A percentile compares a stretch with the other conserved stretches of the same genome.
phyloP scores from a whole-genome alignment of 495 filamentous ascomycete species.

The Massariosphaeria phaeospora region DNA sequence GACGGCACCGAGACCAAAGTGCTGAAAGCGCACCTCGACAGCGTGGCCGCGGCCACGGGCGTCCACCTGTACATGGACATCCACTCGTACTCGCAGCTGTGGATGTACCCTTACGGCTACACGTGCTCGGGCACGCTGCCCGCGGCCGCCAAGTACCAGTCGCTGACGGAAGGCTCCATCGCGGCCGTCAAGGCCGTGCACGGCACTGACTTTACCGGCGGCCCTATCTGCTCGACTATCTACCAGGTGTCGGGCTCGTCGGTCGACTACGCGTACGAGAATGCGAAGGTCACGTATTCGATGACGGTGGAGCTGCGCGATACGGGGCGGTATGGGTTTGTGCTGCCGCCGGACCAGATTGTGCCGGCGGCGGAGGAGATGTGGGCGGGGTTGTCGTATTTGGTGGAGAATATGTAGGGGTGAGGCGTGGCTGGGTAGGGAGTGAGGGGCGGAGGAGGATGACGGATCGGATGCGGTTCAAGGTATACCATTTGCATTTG shows the following conservation, averaged over 20 bases:
- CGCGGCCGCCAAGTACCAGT: slow-evolving; percentile 38
- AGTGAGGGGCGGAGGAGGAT: background rate
- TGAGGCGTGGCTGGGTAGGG: too few species aligned
- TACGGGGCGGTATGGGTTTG: slow-evolving; percentile 49
- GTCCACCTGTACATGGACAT: slow-evolving; percentile 59
- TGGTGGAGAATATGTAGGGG: slow-evolving; percentile 46
- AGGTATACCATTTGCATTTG: background rate
- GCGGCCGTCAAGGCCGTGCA: slow-evolving; percentile 44
- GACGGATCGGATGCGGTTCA: background rate
- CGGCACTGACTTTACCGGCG: slow-evolving; percentile 44
- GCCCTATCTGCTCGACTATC: slow-evolving; percentile 55
- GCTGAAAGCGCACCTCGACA: slow-evolving; percentile 43
- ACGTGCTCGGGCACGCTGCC: slow-evolving; percentile 46
- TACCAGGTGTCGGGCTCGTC: slow-evolving; percentile 54
- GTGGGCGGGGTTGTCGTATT: slow-evolving; percentile 52
- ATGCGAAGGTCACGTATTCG: slow-evolving; percentile 48
- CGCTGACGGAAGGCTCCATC: slow-evolving; percentile 34
- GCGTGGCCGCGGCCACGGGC: slow-evolving; percentile 42
- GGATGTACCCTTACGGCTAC: slow-evolving; percentile 47
- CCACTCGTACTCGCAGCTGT: slow-evolving; percentile 55
- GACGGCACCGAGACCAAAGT: slow-evolving; percentile 50
- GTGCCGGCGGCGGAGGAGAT: slow-evolving; percentile 48
- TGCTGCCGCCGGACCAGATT: slow-evolving; percentile 55
- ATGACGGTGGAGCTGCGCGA: slow-evolving; percentile 55
- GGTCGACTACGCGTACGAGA: slow-evolving; percentile 53